Evolutionary conservation across 2,329 filamentous ascomycete genomes (phyloP).

Genomic region (Penicillium sumatraense): DNA sequence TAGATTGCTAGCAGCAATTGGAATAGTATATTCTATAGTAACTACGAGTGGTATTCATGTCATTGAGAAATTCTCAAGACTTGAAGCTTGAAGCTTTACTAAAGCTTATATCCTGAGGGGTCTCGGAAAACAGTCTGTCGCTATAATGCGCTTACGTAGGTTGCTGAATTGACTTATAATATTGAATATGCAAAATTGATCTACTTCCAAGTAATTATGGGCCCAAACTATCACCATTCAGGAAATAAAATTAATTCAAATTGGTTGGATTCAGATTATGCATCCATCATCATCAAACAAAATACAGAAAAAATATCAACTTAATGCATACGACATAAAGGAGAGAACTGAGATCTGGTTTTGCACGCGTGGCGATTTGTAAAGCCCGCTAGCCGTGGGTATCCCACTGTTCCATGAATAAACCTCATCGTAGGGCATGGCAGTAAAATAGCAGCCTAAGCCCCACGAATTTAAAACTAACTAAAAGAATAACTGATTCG

Average conservation of each 20-base stretch:
- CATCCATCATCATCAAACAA: background rate
- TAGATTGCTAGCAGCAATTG: no score
- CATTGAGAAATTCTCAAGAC: no score
- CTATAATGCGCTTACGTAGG: no score
- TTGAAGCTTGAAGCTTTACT: no score
- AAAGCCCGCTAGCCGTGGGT: slow-evolving; percentile 11
- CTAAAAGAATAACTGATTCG: slow-evolving; percentile 9
- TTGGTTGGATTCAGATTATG: background rate
- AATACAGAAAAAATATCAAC: background rate
- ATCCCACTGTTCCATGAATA: slow-evolving; percentile 21
- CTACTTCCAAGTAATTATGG: no score
- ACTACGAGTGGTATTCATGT: no score
- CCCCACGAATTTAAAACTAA: slow-evolving; percentile 2
- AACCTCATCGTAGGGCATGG: slow-evolving; percentile 7
- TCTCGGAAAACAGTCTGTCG: no score
- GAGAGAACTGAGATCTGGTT: slow-evolving; percentile 5
- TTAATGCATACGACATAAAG: background rate
- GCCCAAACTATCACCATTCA: background rate
- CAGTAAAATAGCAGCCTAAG: background rate
- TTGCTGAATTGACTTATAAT: no score
- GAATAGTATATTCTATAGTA: no score
- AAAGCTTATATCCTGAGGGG: no score
- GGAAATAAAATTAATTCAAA: background rate
- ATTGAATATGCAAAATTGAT: no score
- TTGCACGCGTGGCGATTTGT: slow-evolving; percentile 2